Base-by-base conservation (phyloP, 2,329 filamentous ascomycete species). In the Talaromyces piceae region DNA sequence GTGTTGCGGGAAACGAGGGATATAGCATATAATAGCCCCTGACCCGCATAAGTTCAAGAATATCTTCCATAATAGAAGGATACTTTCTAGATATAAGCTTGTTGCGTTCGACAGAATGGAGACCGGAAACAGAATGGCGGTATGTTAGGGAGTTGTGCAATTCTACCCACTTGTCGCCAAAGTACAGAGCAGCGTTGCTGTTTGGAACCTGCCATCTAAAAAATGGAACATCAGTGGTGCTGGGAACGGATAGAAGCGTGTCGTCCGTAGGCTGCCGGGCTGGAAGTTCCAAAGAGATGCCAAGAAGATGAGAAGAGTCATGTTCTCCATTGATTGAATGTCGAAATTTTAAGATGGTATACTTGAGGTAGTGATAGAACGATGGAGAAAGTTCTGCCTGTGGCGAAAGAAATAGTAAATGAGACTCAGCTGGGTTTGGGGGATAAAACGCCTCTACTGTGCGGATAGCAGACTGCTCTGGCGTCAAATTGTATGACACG, bases 401-500 rank as follows among this genome's bases (percentile, higher is more conserved):
- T 1, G 91, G 82, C 4, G 89, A 91, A 5, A 98, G 78, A 2
- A 96, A 71, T n/a, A 98, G 76, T 2, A 95, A 80, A 65, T 96
- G 89, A 8, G 84, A 84, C 48, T 81, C 69, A 2, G 67, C 64
- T 4, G 82, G 75, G 52, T 82, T 75, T 3, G 74, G 71, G 2
- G 93, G 91, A 77, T 90, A 97, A 66, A 95, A 95, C 0, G 88
- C 86, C 70, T 97, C 91, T 4, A 95, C 72, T 53, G 91, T 87
- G 22, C 85, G 82, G 13, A 85, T 74, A 0, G 88, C 83, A 51
- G 85, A 84, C 58, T 91, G 84, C 56, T 87, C 82, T 41, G 86
- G 77, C 5, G 76, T 82, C 55, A 85, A 62, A 45, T 78, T 73
- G 31, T 75, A 75, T 9, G 80, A 73, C 41, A 96, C 84, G 26